A percentile compares a stretch with the other conserved stretches of the same genome.
Conservation (phyloP, 2,329 filamentous ascomycete genomes). For the Phyllachora maydis region DNA sequence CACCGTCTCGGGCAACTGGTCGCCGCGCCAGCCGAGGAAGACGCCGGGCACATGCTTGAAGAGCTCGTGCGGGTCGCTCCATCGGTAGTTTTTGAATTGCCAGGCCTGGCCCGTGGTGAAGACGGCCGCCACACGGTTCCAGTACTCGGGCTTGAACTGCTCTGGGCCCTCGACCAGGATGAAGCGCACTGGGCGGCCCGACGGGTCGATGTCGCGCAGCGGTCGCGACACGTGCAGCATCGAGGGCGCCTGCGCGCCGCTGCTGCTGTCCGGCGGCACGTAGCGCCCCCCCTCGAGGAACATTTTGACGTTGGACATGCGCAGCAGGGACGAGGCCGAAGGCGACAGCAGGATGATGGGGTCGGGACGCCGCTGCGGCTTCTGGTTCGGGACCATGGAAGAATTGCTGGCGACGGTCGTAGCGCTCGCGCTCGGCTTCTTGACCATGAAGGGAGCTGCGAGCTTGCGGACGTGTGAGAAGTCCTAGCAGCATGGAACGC, state of each 20-base stretch:
- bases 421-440: conserved; percentile 20
- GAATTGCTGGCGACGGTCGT: conserved; percentile 17
- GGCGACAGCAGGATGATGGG: conserved; percentile 96
- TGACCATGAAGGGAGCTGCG: conserved; percentile 54
- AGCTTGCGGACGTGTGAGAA: conserved; percentile 86
- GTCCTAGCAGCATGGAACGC: conserved; percentile 35
- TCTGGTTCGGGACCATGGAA: conserved; percentile 29
- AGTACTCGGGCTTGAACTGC: conserved; percentile 96
- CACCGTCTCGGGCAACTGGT: conserved; percentile 58
- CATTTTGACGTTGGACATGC: conserved; percentile 86
- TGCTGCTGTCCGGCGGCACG: conserved; percentile 50
- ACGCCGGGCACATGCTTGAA: conserved; percentile 78
- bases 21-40: conserved; percentile 80
- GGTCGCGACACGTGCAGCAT: conserved; percentile 72
- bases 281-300: conserved; percentile 80
- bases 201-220: conserved; percentile 49
- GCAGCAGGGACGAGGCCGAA: conserved; percentile 81
- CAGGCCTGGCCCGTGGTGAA: conserved; percentile 95
- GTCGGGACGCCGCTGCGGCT: conserved; percentile 33
- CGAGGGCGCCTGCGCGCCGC: conserved; percentile 49
- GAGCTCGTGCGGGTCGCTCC: conserved; percentile 70
- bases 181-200: conserved; percentile 67
- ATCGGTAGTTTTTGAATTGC: conserved; percentile 99
- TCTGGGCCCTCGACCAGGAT: conserved; percentile 86
- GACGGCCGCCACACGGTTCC: conserved; percentile 83